A percentile compares a stretch with the other conserved stretches of the same genome.
phyloP scores from a whole-genome alignment of 441 rosid species.

The Melastoma candidum region DNA sequence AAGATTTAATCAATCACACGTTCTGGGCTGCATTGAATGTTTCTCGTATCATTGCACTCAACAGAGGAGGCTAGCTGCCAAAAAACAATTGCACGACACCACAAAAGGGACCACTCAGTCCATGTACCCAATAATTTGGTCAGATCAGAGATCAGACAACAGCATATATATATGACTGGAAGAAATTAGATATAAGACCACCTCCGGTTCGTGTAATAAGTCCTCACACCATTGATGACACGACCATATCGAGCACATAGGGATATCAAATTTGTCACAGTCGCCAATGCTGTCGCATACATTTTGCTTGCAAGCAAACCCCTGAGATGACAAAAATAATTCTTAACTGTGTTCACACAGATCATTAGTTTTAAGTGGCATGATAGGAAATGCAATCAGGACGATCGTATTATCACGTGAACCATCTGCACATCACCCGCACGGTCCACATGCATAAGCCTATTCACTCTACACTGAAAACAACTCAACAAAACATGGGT shows the following conservation, averaged over 20 bases:
- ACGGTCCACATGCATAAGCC: too few relatives aligned
- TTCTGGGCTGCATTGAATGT: conserved; percentile 54
- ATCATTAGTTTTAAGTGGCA: too few relatives aligned
- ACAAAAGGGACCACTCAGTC: background rate
- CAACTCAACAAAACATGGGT: too few relatives aligned
- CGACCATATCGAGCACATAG: conserved; percentile 55
- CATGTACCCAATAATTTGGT: background rate
- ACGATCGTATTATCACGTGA: too few relatives aligned
- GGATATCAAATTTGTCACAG: conserved; percentile 60
- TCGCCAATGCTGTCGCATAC: conserved; percentile 60
- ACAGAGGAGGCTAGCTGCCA: conserved; percentile 78
- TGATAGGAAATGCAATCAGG: too few relatives aligned
- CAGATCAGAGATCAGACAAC: background rate
- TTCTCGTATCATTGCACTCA: conserved; percentile 74
- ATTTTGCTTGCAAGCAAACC: conserved; percentile 80
- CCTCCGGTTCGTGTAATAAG: conserved; percentile 89
- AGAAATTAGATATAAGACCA: conserved; percentile 13
- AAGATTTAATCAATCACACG: conserved; percentile 34
- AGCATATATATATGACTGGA: background rate
- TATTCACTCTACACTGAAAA: too few relatives aligned
- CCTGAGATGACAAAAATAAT: conserved; percentile 22
- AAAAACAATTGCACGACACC: background rate
- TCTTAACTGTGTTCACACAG: too few relatives aligned
- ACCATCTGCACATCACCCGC: too few relatives aligned
- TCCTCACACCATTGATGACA: conserved; percentile 69